Conservation (phyloP, 495 filamentous ascomycete species). For the Aspergillus campestris region DNA sequence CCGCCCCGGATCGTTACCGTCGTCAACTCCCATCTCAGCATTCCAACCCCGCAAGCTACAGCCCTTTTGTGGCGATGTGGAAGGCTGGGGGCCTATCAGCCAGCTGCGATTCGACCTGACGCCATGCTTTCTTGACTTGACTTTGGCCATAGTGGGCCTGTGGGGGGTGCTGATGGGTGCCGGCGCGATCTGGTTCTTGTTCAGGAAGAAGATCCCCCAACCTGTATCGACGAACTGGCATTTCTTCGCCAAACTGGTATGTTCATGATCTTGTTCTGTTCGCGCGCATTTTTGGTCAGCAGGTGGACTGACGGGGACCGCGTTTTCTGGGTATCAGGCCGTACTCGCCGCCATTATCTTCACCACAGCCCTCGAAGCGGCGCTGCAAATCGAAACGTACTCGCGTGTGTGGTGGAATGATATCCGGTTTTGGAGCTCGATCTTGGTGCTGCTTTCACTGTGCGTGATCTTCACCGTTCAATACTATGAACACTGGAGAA, state of each 20-base stretch:
- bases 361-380: constrained; percentile 62
- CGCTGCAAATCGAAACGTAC: constrained; percentile 66
- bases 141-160: constrained; percentile 64
- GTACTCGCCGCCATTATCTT: constrained; percentile 62
- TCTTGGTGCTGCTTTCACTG: constrained; percentile 68
- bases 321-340: constrained; percentile 37
- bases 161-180: constrained; percentile 71
- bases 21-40: constrained; percentile 21
- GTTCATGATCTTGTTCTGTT: constrained; percentile 16
- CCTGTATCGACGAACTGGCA: constrained; percentile 82
- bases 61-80: constrained; percentile 73
- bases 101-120: constrained; percentile 82
- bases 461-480: constrained; percentile 77
- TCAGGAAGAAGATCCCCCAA: constrained; percentile 54
- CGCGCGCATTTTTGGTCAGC: not conserved
- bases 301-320: constrained; percentile 16
- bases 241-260: constrained; percentile 84
- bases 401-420: constrained; percentile 65
- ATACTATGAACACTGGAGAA: constrained; percentile 84
- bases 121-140: constrained; percentile 89
- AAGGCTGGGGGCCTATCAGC: constrained; percentile 94
- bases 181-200: constrained; percentile 64
- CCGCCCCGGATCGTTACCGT: constrained; percentile 20
- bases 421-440: constrained; percentile 85
- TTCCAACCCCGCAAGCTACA: constrained; percentile 37